These are phyloP conservation scores for Metarhizium rileyi DNA, from an alignment of 2,329 filamentous ascomycete species.

Conservation along the genomic window DNA sequence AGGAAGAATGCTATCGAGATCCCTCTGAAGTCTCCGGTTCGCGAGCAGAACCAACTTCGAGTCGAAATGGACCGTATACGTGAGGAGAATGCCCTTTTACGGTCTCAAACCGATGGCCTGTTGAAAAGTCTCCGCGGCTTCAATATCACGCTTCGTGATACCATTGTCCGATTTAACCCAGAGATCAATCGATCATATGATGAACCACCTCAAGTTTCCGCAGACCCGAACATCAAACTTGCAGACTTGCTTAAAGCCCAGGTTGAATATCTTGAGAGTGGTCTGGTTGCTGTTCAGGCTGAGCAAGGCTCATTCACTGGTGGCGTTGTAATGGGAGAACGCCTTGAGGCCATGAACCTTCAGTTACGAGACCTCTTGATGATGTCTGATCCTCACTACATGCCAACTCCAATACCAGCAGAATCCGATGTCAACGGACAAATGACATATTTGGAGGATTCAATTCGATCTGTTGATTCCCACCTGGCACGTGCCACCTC, in stretches of 20 bases:
- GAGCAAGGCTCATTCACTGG: slow-evolving; percentile 37
- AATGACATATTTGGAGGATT: slow-evolving; percentile 55
- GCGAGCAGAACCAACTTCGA: slow-evolving; percentile 42
- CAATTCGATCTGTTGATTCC: slow-evolving; percentile 39
- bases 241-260: slow-evolving; percentile 44
- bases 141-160: slow-evolving; percentile 55
- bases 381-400: slow-evolving; percentile 36
- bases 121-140: slow-evolving; percentile 53
- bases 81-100: slow-evolving; percentile 34
- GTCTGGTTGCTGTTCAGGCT: slow-evolving; percentile 49
- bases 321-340: slow-evolving; percentile 33
- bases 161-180: slow-evolving; percentile 56
- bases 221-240: slow-evolving; percentile 25
- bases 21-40: slow-evolving; percentile 46
- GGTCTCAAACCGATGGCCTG: slow-evolving; percentile 21
- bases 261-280: slow-evolving; percentile 61
- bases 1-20: slow-evolving; percentile 43
- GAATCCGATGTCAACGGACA: slow-evolving; percentile 56
- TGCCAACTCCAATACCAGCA: slow-evolving; percentile 47
- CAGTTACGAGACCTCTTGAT: slow-evolving; percentile 52
- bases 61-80: slow-evolving; percentile 36
- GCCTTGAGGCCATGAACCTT: slow-evolving; percentile 53
- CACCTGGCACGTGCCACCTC: slow-evolving; percentile 29
- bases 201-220: slow-evolving; percentile 27
- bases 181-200: slow-evolving; percentile 37